Evolutionary conservation across 164 flowering plant genomes (phyloP).

Genomic region (Vitis vinifera): ASM3070453v1 NC_081805.1:2814501-2815000

Average conservation of each 20-base stretch:
- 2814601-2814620: too few relatives aligned
- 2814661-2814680: conserved; percentile 82
- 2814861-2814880: too few relatives aligned
- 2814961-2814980: too few relatives aligned
- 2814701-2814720: conserved; percentile 39
- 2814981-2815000: too few relatives aligned
- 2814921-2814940: too few relatives aligned
- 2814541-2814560: not conserved
- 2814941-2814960: too few relatives aligned
- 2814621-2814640: too few relatives aligned
- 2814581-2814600: not conserved
- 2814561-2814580: not conserved
- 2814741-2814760: not conserved
- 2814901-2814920: too few relatives aligned
- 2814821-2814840: too few relatives aligned
- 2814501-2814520: not conserved
- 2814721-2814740: not conserved
- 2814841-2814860: too few relatives aligned
- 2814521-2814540: not conserved
- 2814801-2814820: too few relatives aligned
- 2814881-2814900: too few relatives aligned
- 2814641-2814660: not conserved
- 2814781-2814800: not conserved
- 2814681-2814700: conserved; percentile 85
- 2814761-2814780: not conserved